Evolutionary conservation across 257 asterid genomes (phyloP), one percentile per base, ranked within the genome.

Genomic region (Solanum sejunctum): DNA sequence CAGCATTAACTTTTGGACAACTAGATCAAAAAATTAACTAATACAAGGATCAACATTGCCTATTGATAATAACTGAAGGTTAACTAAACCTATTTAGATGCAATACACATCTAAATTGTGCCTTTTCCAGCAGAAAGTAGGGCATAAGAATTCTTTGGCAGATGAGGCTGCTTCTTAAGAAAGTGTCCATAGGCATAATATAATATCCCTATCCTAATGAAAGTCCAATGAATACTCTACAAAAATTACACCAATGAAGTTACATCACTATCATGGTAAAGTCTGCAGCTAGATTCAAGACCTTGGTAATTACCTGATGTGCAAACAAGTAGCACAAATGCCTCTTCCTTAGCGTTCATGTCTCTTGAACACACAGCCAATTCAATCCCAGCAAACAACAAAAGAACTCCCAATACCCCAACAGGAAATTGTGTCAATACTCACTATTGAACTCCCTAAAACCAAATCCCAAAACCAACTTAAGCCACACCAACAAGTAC

Each of bases 371-470:
- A 92, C 70, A 92, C 87, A 10, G 96, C 97, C 1, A 91, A 86
- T 88, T 95, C 97, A 71, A 92, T 89, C 66, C 98, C 98, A 32
- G 97, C 94, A 90, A 93, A 93, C 90, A 95, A 72, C 61, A 95
- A 71, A 61, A 95, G 52, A 81, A 93, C 93, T 21, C 98, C 96
- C 82, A 92, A 67, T 0, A 95, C 92, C 47, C 96, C 97, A 12
- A 95, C 97, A 0, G 95, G 97, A 81, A 92, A 93, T 84, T 89
- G 93, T 47, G 88, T 87, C 85, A 93, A 84, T 17, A 95, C 85
- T 75, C 60, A 92, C 95, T 86, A 92, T 63, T 9, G 98, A 93
- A 70, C 95, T 86, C 0, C 98, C 98, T 9, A 95, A 84, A 64
- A 89, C 89, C 88, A 77, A 93, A 55, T 0, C 98, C 95, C 73